Percentiles rank a stretch among this genome's conserved stretches.
Conservation (phyloP, 148 eudicot genomes). For the Arbutus unedo region DNA sequence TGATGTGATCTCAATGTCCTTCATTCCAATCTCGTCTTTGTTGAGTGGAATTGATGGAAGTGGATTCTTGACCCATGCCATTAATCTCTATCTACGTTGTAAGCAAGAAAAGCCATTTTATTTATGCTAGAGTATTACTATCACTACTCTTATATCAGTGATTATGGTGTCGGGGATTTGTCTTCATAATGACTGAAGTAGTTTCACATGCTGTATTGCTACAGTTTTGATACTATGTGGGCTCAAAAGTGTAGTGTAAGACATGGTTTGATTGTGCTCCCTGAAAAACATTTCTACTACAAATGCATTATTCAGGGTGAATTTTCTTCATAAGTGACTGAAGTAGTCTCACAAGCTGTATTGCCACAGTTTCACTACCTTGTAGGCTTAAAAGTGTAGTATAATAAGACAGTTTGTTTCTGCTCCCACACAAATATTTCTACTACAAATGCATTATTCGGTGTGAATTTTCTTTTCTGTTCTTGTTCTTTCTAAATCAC, state of each 20-base stretch:
- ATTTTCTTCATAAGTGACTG: not conserved
- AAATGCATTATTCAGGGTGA: not conserved
- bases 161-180: not conserved
- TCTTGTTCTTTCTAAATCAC: not conserved
- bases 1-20: conserved; percentile 50
- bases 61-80: conserved; percentile 45
- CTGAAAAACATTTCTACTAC: not conserved
- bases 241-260: not conserved
- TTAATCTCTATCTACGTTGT: conserved; percentile 48
- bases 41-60: conserved; percentile 49
- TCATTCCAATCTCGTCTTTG: conserved; percentile 48
- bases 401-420: not conserved
- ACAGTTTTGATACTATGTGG: no score
- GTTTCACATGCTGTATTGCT: not conserved
- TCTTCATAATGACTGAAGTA: not conserved
- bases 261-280: not conserved
- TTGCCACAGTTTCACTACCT: not conserved
- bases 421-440: not conserved
- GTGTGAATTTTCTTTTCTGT: not conserved
- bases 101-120: conserved; percentile 18
- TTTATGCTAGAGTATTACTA: not conserved
- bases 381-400: not conserved
- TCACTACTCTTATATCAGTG: not conserved
- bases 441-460: not conserved
- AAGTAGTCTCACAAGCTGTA: not conserved